A percentile compares a stretch with the other conserved stretches of the same genome.
Conservation (phyloP, 2,329 filamentous ascomycete species). For the Colletotrichum caudatum region DNA sequence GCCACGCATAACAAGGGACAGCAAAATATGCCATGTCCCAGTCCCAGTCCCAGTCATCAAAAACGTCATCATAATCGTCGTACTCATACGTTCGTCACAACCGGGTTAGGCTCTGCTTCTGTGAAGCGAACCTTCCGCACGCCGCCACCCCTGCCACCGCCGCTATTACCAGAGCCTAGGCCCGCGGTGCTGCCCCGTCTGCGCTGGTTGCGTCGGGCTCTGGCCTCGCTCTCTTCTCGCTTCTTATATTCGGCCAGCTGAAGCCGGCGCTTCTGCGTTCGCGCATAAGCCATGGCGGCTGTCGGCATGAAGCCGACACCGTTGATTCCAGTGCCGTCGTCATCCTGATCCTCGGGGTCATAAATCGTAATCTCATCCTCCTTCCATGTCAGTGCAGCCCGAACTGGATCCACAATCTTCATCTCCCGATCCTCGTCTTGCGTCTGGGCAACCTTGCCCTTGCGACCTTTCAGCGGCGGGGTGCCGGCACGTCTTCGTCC, state of each 20-base stretch:
- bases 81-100: slow-evolving; percentile 31
- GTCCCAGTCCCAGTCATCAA: neutral
- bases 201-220: slow-evolving; percentile 66
- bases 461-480: slow-evolving; percentile 49
- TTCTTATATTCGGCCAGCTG: slow-evolving; percentile 73
- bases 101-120: slow-evolving; percentile 50
- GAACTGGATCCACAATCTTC: slow-evolving; percentile 62
- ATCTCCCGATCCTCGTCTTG: slow-evolving; percentile 49
- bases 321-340: slow-evolving; percentile 76
- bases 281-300: slow-evolving; percentile 68
- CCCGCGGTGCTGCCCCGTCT: slow-evolving; percentile 54
- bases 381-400: slow-evolving; percentile 74
- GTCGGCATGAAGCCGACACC: slow-evolving; percentile 76
- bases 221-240: slow-evolving; percentile 70
- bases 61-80: neutral
- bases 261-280: slow-evolving; percentile 67
- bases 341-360: slow-evolving; percentile 73
- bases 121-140: slow-evolving; percentile 56
- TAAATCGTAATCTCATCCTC: slow-evolving; percentile 77
- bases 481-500: slow-evolving; percentile 52
- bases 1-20: neutral
- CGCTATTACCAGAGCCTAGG: slow-evolving; percentile 39
- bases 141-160: slow-evolving; percentile 45
- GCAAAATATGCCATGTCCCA: neutral
- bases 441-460: slow-evolving; percentile 29